Evolutionary conservation across 257 asterid species (phyloP).

Genomic region (Fraxinus pennsylvanica): DNA sequence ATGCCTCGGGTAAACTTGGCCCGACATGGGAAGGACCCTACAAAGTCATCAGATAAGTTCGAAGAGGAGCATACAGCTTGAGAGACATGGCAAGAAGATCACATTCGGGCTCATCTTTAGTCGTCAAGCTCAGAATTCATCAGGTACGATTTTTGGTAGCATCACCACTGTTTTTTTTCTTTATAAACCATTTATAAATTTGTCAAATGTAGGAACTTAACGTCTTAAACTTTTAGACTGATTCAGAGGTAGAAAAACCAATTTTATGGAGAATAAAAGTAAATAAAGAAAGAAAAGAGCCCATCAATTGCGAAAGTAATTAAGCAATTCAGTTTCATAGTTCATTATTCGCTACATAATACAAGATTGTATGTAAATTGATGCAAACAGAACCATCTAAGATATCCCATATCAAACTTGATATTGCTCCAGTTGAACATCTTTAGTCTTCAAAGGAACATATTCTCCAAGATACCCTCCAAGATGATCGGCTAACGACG

Average conservation of each 20-base stretch:
- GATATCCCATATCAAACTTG: not conserved
- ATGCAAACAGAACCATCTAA: not conserved
- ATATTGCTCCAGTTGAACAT: not conserved
- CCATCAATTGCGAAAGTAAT: not conserved
- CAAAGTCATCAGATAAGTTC: too few relatives aligned
- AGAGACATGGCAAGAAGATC: too few relatives aligned
- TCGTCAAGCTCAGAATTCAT: too few relatives aligned
- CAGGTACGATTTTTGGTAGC: too few relatives aligned
- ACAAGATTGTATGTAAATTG: not conserved
- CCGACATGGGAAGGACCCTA: too few relatives aligned
- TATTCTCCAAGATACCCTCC: constrained; percentile 4
- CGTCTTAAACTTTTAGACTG: not conserved
- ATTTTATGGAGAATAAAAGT: too few relatives aligned
- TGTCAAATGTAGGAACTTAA: too few relatives aligned
- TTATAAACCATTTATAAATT: too few relatives aligned
- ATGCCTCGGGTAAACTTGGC: too few relatives aligned
- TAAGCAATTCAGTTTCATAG: not conserved
- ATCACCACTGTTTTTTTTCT: not conserved
- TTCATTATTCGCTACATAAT: not conserved
- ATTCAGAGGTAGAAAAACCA: not conserved
- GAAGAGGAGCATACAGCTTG: too few relatives aligned
- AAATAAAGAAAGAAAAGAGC: not conserved
- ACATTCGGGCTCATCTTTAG: too few relatives aligned
- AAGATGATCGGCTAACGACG: not conserved
- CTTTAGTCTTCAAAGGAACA: not conserved